Conservation (phyloP, 2,329 filamentous ascomycete genomes). For the Pseudogymnoascus verrucosus region DNA sequence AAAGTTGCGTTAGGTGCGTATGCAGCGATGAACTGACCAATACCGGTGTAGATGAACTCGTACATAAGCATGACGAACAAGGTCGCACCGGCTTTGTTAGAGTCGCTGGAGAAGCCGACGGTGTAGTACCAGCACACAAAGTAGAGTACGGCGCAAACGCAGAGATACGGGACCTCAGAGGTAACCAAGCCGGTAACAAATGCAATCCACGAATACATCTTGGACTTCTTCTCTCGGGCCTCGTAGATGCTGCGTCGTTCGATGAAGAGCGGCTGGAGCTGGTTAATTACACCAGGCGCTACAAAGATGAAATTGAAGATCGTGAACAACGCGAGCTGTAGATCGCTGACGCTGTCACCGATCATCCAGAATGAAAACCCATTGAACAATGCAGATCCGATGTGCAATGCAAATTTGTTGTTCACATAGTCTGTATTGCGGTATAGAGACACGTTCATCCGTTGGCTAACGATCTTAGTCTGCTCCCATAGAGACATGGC, state of each 20-base stretch:
- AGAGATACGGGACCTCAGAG: slow-evolving; percentile 39
- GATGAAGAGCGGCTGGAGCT: slow-evolving; percentile 52
- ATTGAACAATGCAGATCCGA: slow-evolving; percentile 48
- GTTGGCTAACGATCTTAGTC: slow-evolving; percentile 53
- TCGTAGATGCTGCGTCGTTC: slow-evolving; percentile 50
- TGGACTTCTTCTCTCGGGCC: slow-evolving; percentile 50
- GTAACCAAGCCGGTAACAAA: slow-evolving; percentile 46
- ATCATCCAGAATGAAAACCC: slow-evolving; percentile 56
- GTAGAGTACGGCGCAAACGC: slow-evolving; percentile 37
- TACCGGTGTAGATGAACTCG: slow-evolving; percentile 51
- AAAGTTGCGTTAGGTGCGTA: slow-evolving; percentile 55
- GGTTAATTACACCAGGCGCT: slow-evolving; percentile 48
- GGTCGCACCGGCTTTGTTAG: slow-evolving; percentile 38
- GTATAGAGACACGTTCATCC: slow-evolving; percentile 53
- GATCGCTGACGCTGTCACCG: slow-evolving; percentile 40
- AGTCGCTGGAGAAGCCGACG: slow-evolving; percentile 31
- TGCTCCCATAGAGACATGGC: slow-evolving; percentile 60
- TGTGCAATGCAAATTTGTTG: slow-evolving; percentile 43
- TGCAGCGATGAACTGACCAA: slow-evolving; percentile 55
- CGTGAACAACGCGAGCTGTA: slow-evolving; percentile 50
- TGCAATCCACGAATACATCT: slow-evolving; percentile 53
- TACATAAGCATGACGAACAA: slow-evolving; percentile 51
- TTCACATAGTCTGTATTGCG: slow-evolving; percentile 49
- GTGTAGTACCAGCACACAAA: slow-evolving; percentile 52
- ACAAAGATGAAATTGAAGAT: slow-evolving; percentile 59